These are phyloP conservation scores for Reutealis trisperma DNA, from an alignment of 345 rosid genomes.

Conservation along the genomic window DNA sequence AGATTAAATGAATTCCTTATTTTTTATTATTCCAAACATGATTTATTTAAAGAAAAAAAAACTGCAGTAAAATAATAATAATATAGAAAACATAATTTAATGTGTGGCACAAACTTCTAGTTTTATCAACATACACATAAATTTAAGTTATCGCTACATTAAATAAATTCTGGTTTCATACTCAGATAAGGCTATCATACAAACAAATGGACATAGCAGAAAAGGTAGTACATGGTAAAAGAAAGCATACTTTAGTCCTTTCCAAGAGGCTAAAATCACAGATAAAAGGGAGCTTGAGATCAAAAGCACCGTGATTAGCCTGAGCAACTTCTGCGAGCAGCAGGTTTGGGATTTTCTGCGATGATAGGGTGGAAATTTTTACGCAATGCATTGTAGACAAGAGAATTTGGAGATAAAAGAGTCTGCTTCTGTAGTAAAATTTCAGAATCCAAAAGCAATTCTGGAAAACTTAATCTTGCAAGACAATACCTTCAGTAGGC, in stretches of 20 bases:
- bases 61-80: too few species aligned
- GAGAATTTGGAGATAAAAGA: neutral
- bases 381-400: neutral
- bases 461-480: neutral
- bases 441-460: neutral
- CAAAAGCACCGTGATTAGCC: neutral
- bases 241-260: neutral
- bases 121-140: neutral
- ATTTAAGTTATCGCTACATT: neutral
- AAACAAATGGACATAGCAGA: neutral
- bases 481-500: conserved; percentile 1
- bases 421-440: neutral
- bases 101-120: neutral
- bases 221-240: neutral
- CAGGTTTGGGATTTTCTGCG: neutral
- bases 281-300: neutral
- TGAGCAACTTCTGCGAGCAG: too few species aligned
- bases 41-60: too few species aligned
- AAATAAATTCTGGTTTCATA: neutral
- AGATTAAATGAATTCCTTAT: too few species aligned
- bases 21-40: too few species aligned
- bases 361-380: neutral
- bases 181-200: neutral
- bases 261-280: neutral
- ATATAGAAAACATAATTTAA: too few species aligned